A percentile compares a stretch with the other conserved stretches of the same genome.
Conservation (phyloP, 768 basidiomycete genomes). For the Steccherinum ochraceum region DNA sequence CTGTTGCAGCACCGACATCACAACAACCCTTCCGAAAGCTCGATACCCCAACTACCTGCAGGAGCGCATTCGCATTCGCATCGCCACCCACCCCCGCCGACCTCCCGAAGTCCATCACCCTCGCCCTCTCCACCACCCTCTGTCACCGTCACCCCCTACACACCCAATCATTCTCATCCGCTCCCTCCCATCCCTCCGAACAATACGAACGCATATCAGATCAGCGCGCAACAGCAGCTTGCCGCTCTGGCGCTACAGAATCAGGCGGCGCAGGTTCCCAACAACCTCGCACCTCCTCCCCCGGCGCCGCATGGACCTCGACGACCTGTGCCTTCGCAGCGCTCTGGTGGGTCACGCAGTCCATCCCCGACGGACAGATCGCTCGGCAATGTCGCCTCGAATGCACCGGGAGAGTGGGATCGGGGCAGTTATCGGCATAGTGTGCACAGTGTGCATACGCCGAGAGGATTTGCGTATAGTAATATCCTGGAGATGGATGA, state of each 20-base stretch:
- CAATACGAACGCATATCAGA: constrained; percentile 15
- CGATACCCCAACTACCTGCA: background rate
- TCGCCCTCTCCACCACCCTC: constrained; percentile 5
- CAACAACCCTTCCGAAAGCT: constrained; percentile 3
- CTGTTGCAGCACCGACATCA: background rate
- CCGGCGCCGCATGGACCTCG: constrained; percentile 70
- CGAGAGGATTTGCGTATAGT: background rate
- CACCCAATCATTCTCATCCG: constrained; percentile 32
- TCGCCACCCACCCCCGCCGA: background rate
- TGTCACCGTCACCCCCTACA: constrained; percentile 20
- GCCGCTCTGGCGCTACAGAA: constrained; percentile 15
- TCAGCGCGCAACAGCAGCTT: constrained; percentile 15
- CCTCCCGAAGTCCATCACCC: constrained; percentile 12
- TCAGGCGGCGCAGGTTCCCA: constrained; percentile 1
- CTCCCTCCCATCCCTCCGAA: constrained; percentile 21
- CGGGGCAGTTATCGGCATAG: constrained; percentile 3
- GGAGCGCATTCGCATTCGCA: background rate
- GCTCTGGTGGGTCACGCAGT: constrained; percentile 64
- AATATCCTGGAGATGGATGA: constrained; percentile 4
- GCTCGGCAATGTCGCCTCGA: too few species aligned
- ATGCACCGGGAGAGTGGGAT: too few species aligned
- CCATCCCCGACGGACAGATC: too few species aligned
- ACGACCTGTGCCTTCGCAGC: too few species aligned
- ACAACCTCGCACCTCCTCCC: constrained; percentile 56
- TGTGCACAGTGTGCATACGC: background rate